These are phyloP conservation scores for Fusarium abutilonis DNA, from an alignment of 2,329 filamentous ascomycete species.

Conservation along the genomic window DNA sequence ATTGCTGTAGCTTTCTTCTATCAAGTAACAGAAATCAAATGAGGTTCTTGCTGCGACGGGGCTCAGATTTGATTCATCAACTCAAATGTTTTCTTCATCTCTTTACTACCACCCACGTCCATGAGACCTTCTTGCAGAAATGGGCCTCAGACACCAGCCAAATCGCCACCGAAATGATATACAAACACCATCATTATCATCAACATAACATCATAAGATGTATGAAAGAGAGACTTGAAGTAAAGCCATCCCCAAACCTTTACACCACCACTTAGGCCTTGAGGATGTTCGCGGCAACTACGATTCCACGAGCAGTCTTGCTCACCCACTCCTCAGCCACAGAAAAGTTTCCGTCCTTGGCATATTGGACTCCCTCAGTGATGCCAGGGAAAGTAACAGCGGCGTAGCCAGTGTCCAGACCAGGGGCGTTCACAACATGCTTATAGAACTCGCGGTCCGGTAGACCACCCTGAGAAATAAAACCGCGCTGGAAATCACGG, in stretches of 20 bases:
- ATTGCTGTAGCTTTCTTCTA: not conserved
- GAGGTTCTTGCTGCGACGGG: no score
- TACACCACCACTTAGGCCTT: constrained; percentile 29
- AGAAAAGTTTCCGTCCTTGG: constrained; percentile 40
- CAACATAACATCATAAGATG: constrained; percentile 9
- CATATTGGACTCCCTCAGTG: constrained; percentile 72
- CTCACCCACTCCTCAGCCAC: constrained; percentile 50
- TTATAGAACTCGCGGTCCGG: constrained; percentile 58
- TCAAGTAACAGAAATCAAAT: no score
- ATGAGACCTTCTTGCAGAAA: not conserved
- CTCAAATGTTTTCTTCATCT: no score
- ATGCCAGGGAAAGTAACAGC: constrained; percentile 64
- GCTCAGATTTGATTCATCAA: no score
- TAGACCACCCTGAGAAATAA: constrained; percentile 59
- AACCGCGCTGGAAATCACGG: constrained; percentile 59
- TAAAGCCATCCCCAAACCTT: not conserved
- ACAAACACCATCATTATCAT: constrained; percentile 4
- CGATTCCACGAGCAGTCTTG: constrained; percentile 50
- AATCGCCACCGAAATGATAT: not conserved
- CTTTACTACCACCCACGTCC: not conserved
- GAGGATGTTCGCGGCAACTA: constrained; percentile 50
- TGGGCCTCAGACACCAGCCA: constrained; percentile 6
- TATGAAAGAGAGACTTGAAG: constrained; percentile 18
- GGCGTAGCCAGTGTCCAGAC: constrained; percentile 58
- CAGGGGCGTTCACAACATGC: constrained; percentile 59